Evolutionary conservation across 192 early-diverging fungal species (phyloP).

Genomic region (Coemansia umbellata): DNA sequence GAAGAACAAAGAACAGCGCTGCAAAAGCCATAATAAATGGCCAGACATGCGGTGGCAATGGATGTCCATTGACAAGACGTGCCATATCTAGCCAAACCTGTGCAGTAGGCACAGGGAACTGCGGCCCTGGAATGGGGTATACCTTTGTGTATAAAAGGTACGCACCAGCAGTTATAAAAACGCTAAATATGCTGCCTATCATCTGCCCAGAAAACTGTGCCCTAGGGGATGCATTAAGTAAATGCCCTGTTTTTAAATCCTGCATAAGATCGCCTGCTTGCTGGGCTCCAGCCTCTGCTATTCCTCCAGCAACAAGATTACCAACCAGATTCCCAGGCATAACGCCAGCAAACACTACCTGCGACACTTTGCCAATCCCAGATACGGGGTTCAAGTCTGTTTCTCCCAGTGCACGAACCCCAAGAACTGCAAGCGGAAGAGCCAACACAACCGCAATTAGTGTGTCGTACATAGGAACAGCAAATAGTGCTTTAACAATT

Average conservation of each 20-base stretch:
- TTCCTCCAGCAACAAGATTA: constrained; percentile 74
- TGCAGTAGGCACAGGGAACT: constrained; percentile 70
- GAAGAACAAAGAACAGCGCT: constrained; percentile 51
- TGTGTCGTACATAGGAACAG: constrained; percentile 63
- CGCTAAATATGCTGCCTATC: constrained; percentile 71
- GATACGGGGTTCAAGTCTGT: constrained; percentile 82
- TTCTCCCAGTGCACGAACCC: constrained; percentile 75
- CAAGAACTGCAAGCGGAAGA: constrained; percentile 71
- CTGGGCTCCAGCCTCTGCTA: constrained; percentile 71
- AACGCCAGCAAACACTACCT: constrained; percentile 77
- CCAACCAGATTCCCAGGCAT: constrained; percentile 66
- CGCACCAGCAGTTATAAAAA: constrained; percentile 65
- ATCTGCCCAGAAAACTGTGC: constrained; percentile 83
- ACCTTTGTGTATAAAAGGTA: constrained; percentile 66
- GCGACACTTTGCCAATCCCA: constrained; percentile 80
- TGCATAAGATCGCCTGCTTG: constrained; percentile 74
- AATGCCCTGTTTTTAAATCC: constrained; percentile 84
- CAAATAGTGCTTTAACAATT: constrained; percentile 63
- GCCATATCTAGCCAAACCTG: constrained; percentile 79
- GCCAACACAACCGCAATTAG: constrained; percentile 68
- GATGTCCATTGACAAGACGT: constrained; percentile 68
- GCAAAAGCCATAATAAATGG: constrained; percentile 60
- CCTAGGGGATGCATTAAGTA: constrained; percentile 75
- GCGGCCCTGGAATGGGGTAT: constrained; percentile 65
- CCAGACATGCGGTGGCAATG: constrained; percentile 60